Evolutionary conservation across 2,329 filamentous ascomycete genomes (phyloP).

Genomic region (Sclerotinia trifoliorum): DNA sequence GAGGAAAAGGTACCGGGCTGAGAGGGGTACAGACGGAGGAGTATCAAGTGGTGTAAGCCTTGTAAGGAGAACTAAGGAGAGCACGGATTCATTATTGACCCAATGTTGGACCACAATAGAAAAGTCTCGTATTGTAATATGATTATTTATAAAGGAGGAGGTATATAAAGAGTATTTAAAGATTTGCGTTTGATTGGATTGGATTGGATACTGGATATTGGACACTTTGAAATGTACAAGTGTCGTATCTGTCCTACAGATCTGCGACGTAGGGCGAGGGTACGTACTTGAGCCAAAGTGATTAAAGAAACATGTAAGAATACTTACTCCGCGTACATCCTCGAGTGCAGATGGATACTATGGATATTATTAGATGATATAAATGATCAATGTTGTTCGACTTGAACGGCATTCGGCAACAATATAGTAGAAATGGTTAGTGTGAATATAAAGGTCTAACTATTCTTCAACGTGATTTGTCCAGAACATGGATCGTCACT

Average conservation of each 20-base stretch:
- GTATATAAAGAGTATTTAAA: neutral
- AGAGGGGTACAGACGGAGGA: neutral
- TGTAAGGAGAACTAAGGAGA: neutral
- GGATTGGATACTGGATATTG: neutral
- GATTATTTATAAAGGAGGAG: neutral
- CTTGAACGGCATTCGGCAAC: constrained; percentile 2
- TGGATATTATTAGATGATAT: too few relatives aligned
- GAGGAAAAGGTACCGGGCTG: constrained; percentile 9
- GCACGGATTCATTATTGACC: neutral
- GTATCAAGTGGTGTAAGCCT: too few relatives aligned
- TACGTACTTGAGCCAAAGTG: neutral
- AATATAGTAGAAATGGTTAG: neutral
- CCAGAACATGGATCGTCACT: neutral
- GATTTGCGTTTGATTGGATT: neutral
- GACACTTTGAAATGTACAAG: neutral
- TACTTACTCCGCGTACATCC: too few relatives aligned
- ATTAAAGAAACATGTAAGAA: too few relatives aligned
- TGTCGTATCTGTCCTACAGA: neutral
- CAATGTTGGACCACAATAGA: neutral
- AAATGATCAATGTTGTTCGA: neutral
- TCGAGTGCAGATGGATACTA: too few relatives aligned
- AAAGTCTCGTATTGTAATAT: constrained; percentile 1
- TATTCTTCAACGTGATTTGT: neutral
- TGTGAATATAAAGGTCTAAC: neutral
- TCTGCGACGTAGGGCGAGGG: neutral